Evolutionary conservation across 1,284 basidiomycete species (phyloP), one percentile per base, ranked within the genome.

Genomic region (Tilletia walkeri): DNA sequence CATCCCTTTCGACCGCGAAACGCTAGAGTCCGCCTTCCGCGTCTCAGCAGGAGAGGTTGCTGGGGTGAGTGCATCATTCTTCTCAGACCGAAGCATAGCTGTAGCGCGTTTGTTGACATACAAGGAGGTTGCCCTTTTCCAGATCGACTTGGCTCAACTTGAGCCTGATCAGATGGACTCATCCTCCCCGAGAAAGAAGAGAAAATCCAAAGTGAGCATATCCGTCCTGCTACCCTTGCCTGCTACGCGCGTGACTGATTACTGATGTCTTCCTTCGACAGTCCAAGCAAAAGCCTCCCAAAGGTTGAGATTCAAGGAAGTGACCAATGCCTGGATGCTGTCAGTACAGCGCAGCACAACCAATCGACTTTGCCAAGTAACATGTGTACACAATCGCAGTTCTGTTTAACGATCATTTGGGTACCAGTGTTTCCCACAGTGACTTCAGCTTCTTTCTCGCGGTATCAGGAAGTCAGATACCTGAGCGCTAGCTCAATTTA

Each of bases 111-210:
- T 50, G n/a, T n/a, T 20, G 4, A 45, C 49, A 39, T 36, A 41
- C 30, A 6, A 47, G n/a, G 9, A 7, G 56, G 16, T n/a, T 38
- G 30, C 30, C 59, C 18, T 14, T 18, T 18, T 53, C 7, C 39
- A 68, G 73, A 77, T 77, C 53, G 76, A 77, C 45, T 73, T 71
- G 34, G 67, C 68, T 1, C 49, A 74, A 38, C 65, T 77, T 38
- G 76, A 77, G 20, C 76, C 76, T 20, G 76, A 77, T 63, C 59
- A 63, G 59, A 41, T 34, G 56, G 76, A 77, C 12, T 72, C 75
- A 65, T 72, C 74, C 9, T 49, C 39, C 38, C 65, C 73, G 39
- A 34, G 65, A 1, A 68, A 67, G 49, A 73, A 70, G 4, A 73
- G 68, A 45, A 75, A 74, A 69, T 74, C 75, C 56, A 76, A 76